Conservation (phyloP, 352 stramenopile genomes). For the Lagenidium giganteum region DNA sequence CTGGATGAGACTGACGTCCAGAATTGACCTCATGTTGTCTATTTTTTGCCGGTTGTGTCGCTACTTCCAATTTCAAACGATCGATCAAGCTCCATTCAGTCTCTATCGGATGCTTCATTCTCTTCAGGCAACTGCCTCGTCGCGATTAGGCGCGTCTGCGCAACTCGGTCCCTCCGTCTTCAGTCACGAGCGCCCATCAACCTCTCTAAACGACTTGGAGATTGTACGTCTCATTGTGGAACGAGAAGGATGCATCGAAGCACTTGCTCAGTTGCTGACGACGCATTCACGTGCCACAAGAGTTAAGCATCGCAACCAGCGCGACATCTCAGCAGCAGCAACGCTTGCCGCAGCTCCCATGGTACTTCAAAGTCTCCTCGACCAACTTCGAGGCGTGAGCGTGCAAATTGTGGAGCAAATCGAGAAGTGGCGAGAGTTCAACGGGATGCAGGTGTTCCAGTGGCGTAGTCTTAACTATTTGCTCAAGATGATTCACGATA, state of each 20-base stretch:
- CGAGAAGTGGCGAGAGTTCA: slow-evolving; percentile 35
- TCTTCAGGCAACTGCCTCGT: too few species aligned
- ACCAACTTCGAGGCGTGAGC: slow-evolving; percentile 55
- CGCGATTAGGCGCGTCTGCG: too few species aligned
- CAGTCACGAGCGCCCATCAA: slow-evolving; percentile 12
- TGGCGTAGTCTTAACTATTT: slow-evolving; percentile 78
- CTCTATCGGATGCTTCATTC: too few species aligned
- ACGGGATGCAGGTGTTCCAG: slow-evolving; percentile 38
- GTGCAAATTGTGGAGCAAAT: slow-evolving; percentile 72
- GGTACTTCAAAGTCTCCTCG: slow-evolving; percentile 57
- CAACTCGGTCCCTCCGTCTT: slow-evolving; percentile 7
- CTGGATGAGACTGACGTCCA: too few species aligned
- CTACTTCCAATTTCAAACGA: neutral
- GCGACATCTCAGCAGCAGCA: slow-evolving; percentile 4
- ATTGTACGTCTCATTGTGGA: slow-evolving; percentile 78
- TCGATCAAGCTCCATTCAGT: too few species aligned
- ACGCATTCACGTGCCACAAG: slow-evolving; percentile 19
- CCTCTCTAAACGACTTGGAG: slow-evolving; percentile 44
- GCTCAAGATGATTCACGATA: slow-evolving; percentile 68
- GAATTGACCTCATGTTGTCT: too few species aligned
- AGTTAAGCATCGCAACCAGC: neutral
- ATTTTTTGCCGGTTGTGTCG: neutral
- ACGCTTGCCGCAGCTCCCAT: slow-evolving; percentile 36
- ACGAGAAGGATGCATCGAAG: slow-evolving; percentile 74
- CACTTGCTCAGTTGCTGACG: slow-evolving; percentile 51